A percentile compares a stretch with the other conserved stretches of the same genome.
Evolutionary conservation across 371 early-diverging fungal species (phyloP).

Genomic region (Sanchytrium tribonematis): DNA sequence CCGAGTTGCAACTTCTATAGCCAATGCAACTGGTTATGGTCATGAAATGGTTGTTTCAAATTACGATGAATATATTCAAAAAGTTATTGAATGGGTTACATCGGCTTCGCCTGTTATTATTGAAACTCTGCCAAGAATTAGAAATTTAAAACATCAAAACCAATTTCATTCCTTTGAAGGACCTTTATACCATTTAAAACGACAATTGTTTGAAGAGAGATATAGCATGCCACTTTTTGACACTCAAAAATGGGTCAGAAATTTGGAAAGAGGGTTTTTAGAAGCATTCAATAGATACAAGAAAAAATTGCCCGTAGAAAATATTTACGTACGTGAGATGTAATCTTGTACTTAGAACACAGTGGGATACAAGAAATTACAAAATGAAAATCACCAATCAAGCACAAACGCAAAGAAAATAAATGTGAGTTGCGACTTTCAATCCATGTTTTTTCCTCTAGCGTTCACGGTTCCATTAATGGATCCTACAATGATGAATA

Average conservation of each 20-base stretch:
- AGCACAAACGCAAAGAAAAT: no score
- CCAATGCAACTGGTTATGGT: constrained; percentile 50
- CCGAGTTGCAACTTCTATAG: constrained; percentile 61
- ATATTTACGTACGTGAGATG: no score
- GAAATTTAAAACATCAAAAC: constrained; percentile 1
- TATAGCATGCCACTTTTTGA: constrained; percentile 52
- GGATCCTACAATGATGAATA: no score
- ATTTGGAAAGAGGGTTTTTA: constrained; percentile 36
- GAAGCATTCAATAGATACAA: constrained; percentile 58
- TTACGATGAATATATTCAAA: constrained; percentile 29
- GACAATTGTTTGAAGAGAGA: constrained; percentile 37
- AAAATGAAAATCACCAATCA: no score
- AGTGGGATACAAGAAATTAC: no score
- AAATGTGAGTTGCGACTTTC: no score
- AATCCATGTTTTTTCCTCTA: no score
- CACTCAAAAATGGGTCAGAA: constrained; percentile 56
- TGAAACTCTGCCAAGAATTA: constrained; percentile 4
- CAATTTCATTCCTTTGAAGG: constrained; percentile 4
- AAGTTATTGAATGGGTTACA: not conserved
- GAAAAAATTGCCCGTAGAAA: no score
- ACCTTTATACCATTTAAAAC: constrained; percentile 19
- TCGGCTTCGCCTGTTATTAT: constrained; percentile 3
- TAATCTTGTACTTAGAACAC: no score
- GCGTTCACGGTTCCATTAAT: no score
- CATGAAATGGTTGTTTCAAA: constrained; percentile 44